Evolutionary conservation across 2,329 filamentous ascomycete genomes (phyloP), one percentile per base, ranked within the genome.

Genomic region (Phoma sp.): DNA sequence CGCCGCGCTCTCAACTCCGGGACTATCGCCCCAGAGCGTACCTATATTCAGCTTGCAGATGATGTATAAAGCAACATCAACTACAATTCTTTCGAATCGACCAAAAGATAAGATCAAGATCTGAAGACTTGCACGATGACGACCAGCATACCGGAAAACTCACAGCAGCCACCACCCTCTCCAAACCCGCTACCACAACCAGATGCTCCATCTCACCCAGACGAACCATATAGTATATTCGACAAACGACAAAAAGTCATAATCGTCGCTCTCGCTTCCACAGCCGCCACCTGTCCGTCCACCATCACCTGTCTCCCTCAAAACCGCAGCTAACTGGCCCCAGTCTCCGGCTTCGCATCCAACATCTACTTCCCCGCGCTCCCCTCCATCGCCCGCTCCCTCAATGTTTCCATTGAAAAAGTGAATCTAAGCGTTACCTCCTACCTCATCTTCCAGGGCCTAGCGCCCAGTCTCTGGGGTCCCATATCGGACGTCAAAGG

Each of bases 291-390:
- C 5, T 43, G 29, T 43, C 22, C 10, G 40, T 7, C 7, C 1
- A 4, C 9, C 27, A 7, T 29, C 9, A 2, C 27, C 27, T 7
- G 9, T 9, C 27, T 6, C 27, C 6, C 27, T 4, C 2, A 11
- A 13, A 24, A 25, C 9, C 23, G 4, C 7, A 13, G 13, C 11
- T 27, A 10, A 24, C 37, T 25, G 2, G 7, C n/a, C 11, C 4
- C 8, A 43, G 29, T 45, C 23, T 45, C 42, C 5, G 30, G 30
- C 8, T 36, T 45, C 18, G 18, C 42, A 8, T 45, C 42, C 9
- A 77, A 76, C 49, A 80, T 80, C 50, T 81, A 81, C 58, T 78
- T 80, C 46, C 79, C 80, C 2, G 75, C 76, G 1, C 59, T 82
- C 6, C 66, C 73, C 6, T 71, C 71, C 1, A 74, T 82, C 30